These are phyloP conservation scores for Fusarium goolgardi DNA, from an alignment of 2,329 filamentous ascomycete species.

Conservation along the genomic window DNA sequence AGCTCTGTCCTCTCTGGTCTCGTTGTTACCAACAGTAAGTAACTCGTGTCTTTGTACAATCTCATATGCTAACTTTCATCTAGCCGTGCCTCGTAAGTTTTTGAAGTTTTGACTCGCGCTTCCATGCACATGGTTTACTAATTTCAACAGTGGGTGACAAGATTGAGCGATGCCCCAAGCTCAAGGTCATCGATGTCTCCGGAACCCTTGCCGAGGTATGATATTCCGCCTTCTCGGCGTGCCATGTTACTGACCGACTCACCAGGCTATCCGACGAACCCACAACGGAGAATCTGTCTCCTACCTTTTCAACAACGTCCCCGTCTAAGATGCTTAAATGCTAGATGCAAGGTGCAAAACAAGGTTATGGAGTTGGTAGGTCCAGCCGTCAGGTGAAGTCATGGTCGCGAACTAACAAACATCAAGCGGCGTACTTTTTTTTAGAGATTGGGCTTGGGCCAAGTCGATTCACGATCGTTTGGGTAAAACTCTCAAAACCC, in stretches of 20 bases:
- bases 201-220: conserved; percentile 76
- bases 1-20: conserved; percentile 79
- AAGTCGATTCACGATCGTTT: conserved; percentile 27
- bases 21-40: conserved; percentile 85
- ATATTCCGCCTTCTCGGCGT: neutral
- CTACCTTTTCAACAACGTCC: conserved; percentile 75
- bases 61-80: conserved; percentile 40
- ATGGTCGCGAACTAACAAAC: conserved; percentile 26
- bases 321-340: conserved; percentile 53
- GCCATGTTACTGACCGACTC: conserved; percentile 16
- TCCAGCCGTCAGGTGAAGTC: conserved; percentile 12
- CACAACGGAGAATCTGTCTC: conserved; percentile 75
- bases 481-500: conserved; percentile 31
- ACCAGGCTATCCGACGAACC: conserved; percentile 74
- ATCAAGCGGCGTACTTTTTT: conserved; percentile 37
- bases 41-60: conserved; percentile 1
- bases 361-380: conserved; percentile 45
- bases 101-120: neutral
- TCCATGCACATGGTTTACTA: conserved; percentile 1
- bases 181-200: conserved; percentile 92
- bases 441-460: conserved; percentile 39
- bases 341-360: conserved; percentile 21
- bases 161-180: conserved; percentile 79
- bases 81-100: conserved; percentile 53
- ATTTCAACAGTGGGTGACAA: conserved; percentile 72